Base-by-base conservation (phyloP, 1,284 basidiomycete genomes). In the Cryptococcus sp. region DNA sequence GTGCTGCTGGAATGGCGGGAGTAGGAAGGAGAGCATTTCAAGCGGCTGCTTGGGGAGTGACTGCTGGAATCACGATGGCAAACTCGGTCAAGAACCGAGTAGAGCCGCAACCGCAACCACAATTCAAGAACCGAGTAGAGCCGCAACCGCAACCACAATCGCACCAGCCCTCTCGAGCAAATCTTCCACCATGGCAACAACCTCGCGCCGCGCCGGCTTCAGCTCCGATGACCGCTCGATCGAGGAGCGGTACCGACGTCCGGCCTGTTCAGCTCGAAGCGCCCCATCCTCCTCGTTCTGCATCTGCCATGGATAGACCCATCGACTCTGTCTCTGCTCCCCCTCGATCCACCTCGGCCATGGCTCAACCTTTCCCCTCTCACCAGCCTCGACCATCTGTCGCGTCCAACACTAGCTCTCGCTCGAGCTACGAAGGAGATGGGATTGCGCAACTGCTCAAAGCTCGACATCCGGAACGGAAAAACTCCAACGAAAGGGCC, bases 1-100 rank as follows among this genome's bases (percentile, higher is more conserved):
- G 37, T 18, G 33, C 37, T n/a, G 21, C 39, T 14, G 88, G 88
- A 0, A 91, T 91, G 87, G 88, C 88, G 0, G 88, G 88, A 16
- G 87, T 92, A 2, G 88, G 88, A 4, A 75, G 88, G 52, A 76
- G 88, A 53, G 88, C 86, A 0, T 91, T 92, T 56, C 85, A 84
- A 2, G 86, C 87, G 7, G 87, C 81, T 7, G 84, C 86, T 3
- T 72, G 70, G 70, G 62, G 64, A n/a, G 65, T 69, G 1, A 57
- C 64, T 28, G 65, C 65, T 2, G 68, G 68, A 18, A 61, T 69
- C 2, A 58, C 61, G 2, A 50, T 71, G 21, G 64, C 59, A 22
- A 18, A 33, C 26, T 6, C 35, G 18, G 39, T 36, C n/a, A 45
- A 24, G 24, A 31, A 37, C 10, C 12, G 31, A 18, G 39, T 7